Percentiles rank a stretch among this genome's conserved stretches.
Evolutionary conservation across 129 eudicot species (phyloP).

Genomic region (Flaveria sonorensis): DNA sequence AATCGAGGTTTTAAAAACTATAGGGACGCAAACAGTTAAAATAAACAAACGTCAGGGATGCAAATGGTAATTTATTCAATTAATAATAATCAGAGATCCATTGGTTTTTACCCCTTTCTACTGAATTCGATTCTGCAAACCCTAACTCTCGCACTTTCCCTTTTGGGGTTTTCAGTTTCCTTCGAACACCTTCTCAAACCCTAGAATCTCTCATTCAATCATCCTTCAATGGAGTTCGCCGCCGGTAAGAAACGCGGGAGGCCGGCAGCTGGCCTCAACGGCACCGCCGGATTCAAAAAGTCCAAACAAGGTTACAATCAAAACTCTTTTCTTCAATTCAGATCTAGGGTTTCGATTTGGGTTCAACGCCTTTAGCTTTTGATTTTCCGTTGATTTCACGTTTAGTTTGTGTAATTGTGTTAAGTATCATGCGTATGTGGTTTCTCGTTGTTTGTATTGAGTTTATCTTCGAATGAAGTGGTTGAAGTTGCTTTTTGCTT

Average conservation of each 20-base stretch:
- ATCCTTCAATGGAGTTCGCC: slow-evolving; percentile 58
- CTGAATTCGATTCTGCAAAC: slow-evolving; percentile 23
- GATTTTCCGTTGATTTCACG: slow-evolving; percentile 8
- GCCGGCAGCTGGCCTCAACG: slow-evolving; percentile 51
- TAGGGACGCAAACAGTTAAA: too few relatives aligned
- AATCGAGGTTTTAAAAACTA: too few relatives aligned
- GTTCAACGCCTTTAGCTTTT: too few relatives aligned
- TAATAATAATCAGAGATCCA: slow-evolving; percentile 1
- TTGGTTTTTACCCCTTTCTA: background rate
- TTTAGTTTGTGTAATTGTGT: too few relatives aligned
- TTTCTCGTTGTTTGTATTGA: background rate
- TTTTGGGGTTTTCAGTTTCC: slow-evolving; percentile 7
- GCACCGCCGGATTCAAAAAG: slow-evolving; percentile 68
- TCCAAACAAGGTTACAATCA: slow-evolving; percentile 57
- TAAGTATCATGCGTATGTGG: too few relatives aligned
- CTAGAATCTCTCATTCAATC: slow-evolving; percentile 11
- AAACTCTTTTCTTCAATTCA: background rate
- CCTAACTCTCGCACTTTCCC: slow-evolving; percentile 28
- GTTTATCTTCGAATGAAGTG: slow-evolving; percentile 1
- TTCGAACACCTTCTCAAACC: slow-evolving; percentile 8
- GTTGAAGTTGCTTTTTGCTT: background rate
- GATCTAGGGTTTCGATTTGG: slow-evolving; percentile 39
- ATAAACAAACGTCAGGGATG: too few relatives aligned
- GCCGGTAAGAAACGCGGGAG: slow-evolving; percentile 64
- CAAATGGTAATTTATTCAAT: too few relatives aligned